A percentile compares a stretch with the other conserved stretches of the same genome.
These are phyloP conservation scores for Albugo candida DNA, from an alignment of 352 stramenopile genomes.

Conservation along the genomic window DNA sequence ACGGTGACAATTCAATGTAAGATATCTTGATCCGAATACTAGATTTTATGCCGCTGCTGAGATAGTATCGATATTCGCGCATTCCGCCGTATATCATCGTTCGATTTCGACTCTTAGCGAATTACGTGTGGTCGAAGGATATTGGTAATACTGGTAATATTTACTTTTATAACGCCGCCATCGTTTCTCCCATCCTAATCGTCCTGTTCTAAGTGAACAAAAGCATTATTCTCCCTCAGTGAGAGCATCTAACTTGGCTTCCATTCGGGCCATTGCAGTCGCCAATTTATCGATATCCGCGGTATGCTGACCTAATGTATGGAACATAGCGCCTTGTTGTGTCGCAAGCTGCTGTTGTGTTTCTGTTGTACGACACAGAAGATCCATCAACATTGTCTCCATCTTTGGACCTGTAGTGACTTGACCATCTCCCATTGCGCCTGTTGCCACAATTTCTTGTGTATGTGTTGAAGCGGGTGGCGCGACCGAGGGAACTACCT, in stretches of 20 bases:
- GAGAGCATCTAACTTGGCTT: conserved; percentile 75
- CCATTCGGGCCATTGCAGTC: conserved; percentile 72
- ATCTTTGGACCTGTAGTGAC: conserved; percentile 74
- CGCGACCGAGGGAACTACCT: conserved; percentile 12
- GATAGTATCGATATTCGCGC: conserved; percentile 80
- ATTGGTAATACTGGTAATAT: neutral
- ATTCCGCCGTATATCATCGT: conserved; percentile 33
- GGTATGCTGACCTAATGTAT: conserved; percentile 79
- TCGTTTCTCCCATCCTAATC: neutral
- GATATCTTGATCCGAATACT: conserved; percentile 69
- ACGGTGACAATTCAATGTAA: conserved; percentile 36
- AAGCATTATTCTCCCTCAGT: conserved; percentile 25
- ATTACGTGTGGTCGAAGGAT: too few species aligned
- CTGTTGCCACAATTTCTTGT: conserved; percentile 64
- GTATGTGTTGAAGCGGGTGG: conserved; percentile 24
- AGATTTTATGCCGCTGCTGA: conserved; percentile 68
- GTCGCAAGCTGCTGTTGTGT: conserved; percentile 80
- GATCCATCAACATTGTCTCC: conserved; percentile 81
- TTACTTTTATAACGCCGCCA: neutral
- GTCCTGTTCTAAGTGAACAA: neutral
- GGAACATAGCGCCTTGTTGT: conserved; percentile 80
- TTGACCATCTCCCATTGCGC: conserved; percentile 54
- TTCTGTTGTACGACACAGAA: conserved; percentile 73
- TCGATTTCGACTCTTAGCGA: neutral
- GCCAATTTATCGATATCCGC: conserved; percentile 77